Evolutionary conservation across 306 rosid species (phyloP).

Genomic region (Dicorynia guianensis): DNA sequence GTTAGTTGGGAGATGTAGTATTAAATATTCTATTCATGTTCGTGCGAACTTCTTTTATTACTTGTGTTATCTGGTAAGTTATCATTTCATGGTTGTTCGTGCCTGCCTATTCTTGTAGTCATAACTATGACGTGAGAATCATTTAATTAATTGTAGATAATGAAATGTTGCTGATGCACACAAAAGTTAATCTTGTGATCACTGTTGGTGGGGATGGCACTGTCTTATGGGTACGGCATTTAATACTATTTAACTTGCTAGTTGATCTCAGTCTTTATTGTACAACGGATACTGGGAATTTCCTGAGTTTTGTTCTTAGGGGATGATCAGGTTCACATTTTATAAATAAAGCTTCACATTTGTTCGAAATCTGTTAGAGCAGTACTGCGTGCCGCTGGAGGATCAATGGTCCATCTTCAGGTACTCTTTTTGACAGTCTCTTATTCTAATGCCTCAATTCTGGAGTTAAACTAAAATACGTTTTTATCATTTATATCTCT

Average conservation of each 20-base stretch:
- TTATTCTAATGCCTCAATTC: constrained; percentile 16
- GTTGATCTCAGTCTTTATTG: constrained; percentile 11
- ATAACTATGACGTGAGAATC: constrained; percentile 14
- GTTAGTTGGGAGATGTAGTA: too few relatives aligned
- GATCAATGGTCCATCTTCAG: constrained; percentile 99
- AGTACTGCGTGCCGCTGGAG: constrained; percentile 99
- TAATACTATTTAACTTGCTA: constrained; percentile 37
- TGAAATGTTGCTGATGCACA: constrained; percentile 72
- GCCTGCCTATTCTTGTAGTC: constrained; percentile 11
- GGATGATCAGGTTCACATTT: too few relatives aligned
- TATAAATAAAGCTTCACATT: too few relatives aligned
- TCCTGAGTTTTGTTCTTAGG: neutral
- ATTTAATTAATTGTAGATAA: constrained; percentile 55
- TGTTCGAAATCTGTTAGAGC: constrained; percentile 38
- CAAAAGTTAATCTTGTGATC: constrained; percentile 87
- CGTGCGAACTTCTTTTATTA: too few relatives aligned
- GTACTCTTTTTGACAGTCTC: constrained; percentile 46
- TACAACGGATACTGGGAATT: constrained; percentile 11
- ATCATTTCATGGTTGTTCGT: constrained; percentile 2
- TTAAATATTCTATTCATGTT: too few relatives aligned
- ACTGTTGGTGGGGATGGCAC: constrained; percentile 99
- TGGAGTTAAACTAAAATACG: neutral
- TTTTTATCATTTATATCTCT: constrained; percentile 5
- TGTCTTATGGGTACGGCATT: constrained; percentile 84
- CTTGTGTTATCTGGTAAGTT: constrained; percentile 23